phyloP scores from a whole-genome alignment of 352 stramenopile species.

The Pythium dissimile region DNA sequence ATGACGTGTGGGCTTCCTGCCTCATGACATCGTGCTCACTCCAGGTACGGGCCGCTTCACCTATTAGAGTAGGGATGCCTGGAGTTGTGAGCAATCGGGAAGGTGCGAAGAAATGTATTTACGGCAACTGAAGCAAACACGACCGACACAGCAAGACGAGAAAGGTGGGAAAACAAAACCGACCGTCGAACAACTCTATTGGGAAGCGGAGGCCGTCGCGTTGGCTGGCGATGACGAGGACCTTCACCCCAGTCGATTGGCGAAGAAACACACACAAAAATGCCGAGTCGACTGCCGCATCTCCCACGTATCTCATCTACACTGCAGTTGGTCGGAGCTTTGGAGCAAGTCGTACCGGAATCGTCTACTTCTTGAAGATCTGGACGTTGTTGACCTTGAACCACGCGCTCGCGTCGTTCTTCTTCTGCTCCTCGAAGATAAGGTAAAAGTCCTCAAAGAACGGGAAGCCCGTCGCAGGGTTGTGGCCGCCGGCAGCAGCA shows the following conservation, averaged over 20 bases:
- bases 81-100: no score
- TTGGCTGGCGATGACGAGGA: no score
- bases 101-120: no score
- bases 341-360: not conserved
- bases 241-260: not conserved
- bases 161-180: not conserved
- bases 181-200: constrained; percentile 15
- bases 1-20: no score
- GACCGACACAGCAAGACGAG: not conserved
- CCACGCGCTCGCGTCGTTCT: constrained; percentile 53
- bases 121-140: no score
- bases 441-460: constrained; percentile 78
- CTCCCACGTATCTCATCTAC: not conserved
- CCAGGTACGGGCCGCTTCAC: no score
- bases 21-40: no score
- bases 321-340: not conserved
- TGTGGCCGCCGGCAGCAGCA: constrained; percentile 44
- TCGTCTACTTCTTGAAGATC: no score
- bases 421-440: constrained; percentile 77
- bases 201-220: not conserved
- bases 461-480: constrained; percentile 62
- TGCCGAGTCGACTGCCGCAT: not conserved
- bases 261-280: not conserved
- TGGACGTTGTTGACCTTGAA: constrained; percentile 75
- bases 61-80: no score